Evolutionary conservation across 1,284 basidiomycete genomes (phyloP).

Genomic region (Grifola frondosa): DNA sequence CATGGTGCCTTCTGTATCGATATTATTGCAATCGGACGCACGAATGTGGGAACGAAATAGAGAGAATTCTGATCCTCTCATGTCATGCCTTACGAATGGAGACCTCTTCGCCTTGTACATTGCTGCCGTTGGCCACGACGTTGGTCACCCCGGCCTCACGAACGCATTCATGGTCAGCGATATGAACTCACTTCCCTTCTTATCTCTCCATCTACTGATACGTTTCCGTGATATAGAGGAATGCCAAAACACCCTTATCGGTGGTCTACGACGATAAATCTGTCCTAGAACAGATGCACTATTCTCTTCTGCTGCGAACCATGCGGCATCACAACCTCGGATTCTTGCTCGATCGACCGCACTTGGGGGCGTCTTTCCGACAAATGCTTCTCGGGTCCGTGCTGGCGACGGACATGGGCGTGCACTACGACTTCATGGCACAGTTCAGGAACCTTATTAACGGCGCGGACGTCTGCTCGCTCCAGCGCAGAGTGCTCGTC

Average conservation of each 20-base stretch:
- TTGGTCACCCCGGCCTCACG: conserved; percentile 90
- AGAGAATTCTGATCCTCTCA: conserved; percentile 41
- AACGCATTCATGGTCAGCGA: conserved; percentile 86
- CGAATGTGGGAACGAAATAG: conserved; percentile 48
- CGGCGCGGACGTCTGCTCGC: conserved; percentile 38
- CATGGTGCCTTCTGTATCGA: conserved; percentile 74
- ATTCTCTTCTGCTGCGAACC: conserved; percentile 77
- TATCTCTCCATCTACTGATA: conserved; percentile 1
- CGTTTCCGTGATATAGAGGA: conserved; percentile 60
- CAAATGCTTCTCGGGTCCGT: conserved; percentile 78
- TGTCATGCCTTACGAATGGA: conserved; percentile 55
- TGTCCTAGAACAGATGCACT: conserved; percentile 92
- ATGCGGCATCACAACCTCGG: conserved; percentile 81
- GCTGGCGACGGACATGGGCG: conserved; percentile 90
- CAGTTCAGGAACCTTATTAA: conserved; percentile 52
- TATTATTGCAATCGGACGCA: conserved; percentile 43
- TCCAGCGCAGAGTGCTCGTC: conserved; percentile 65
- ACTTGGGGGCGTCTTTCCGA: conserved; percentile 56
- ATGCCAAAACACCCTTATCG: conserved; percentile 85
- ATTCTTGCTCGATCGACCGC: conserved; percentile 56
- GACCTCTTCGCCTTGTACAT: conserved; percentile 85
- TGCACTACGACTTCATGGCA: conserved; percentile 84
- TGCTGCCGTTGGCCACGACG: conserved; percentile 93
- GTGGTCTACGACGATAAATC: conserved; percentile 87
- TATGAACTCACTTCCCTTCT: background rate